These are phyloP conservation scores for Pharus latifolius DNA, from an alignment of 176 grass and related monocot species.

Conservation along the genomic window DNA sequence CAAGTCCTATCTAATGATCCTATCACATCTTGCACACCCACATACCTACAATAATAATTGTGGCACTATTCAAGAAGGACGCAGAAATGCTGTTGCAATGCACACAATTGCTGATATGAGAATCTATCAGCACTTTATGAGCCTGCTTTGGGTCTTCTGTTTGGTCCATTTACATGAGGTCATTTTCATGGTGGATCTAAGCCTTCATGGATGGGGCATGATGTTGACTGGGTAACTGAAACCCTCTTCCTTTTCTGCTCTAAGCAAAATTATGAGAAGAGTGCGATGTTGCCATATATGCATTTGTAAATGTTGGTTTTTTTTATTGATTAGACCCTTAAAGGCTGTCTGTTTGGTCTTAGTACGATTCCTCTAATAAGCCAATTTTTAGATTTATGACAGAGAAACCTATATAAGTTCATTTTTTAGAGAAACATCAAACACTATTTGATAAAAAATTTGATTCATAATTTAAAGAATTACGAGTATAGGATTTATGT, in stretches of 20 bases:
- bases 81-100: background rate
- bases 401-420: no score
- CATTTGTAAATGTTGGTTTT: background rate
- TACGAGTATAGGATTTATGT: no score
- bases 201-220: background rate
- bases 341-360: no score
- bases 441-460: no score
- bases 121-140: slow-evolving; percentile 15
- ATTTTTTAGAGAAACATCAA: no score
- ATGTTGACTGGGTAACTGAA: slow-evolving; percentile 14
- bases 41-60: no score
- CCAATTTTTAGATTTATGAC: no score
- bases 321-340: background rate
- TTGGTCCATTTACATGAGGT: background rate
- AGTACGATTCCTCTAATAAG: no score
- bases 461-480: no score
- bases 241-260: background rate
- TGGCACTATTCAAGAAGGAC: background rate
- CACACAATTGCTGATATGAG: background rate
- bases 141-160: background rate
- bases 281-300: background rate
- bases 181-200: background rate
- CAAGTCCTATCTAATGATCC: no score
- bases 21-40: no score
- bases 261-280: background rate